Evolutionary conservation across 2,329 filamentous ascomycete species (phyloP), one percentile per base, ranked within the genome.

Genomic region (Penicillium glabrum): DNA sequence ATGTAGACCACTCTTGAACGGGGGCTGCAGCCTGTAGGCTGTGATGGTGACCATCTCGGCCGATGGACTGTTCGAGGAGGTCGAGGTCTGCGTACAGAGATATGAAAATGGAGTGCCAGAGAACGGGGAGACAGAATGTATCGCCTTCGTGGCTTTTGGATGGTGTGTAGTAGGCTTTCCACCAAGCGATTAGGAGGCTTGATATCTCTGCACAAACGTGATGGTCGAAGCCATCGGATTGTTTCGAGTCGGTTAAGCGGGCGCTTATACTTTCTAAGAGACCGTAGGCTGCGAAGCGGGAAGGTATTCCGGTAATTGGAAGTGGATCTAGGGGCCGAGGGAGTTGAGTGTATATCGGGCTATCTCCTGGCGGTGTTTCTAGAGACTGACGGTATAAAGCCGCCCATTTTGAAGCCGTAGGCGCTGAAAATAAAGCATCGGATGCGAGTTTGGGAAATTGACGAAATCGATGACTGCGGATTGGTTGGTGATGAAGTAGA

Each of bases 101-200:
- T 43, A 72, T 71, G 35, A 64, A 70, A 8, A 68, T 61, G 0
- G 63, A 65, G 44, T 72, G 69, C 69, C 69, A 72, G 21, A 71
- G 60, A 8, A 69, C 66, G 10, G 63, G 62, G 9, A 72, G 55
- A 48, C 65, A 65, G 24, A 67, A 67, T 13, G 60, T 56, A 45
- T 68, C 63, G 19, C 45, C 27, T 14, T 48, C 27, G 5, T 19
- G 11, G 14, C 14, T 21, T 46, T 55, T 47, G 5, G 46, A 52
- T 10, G 50, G 23, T n/a, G 48, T 50, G 23, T 53, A 61, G 35
- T 65, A 66, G 57, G 46, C 61, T 44, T 39, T 50, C 68, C 56
- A 70, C 67, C 59, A 70, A 41, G 31, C 58, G 41, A 62, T 68
- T 41, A 60, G 53, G 7, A 65, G 52, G 16, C 58, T 47, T 5